Conservation (phyloP, 108 stramenopile species). For the Parietichytrium sp. region DNA sequence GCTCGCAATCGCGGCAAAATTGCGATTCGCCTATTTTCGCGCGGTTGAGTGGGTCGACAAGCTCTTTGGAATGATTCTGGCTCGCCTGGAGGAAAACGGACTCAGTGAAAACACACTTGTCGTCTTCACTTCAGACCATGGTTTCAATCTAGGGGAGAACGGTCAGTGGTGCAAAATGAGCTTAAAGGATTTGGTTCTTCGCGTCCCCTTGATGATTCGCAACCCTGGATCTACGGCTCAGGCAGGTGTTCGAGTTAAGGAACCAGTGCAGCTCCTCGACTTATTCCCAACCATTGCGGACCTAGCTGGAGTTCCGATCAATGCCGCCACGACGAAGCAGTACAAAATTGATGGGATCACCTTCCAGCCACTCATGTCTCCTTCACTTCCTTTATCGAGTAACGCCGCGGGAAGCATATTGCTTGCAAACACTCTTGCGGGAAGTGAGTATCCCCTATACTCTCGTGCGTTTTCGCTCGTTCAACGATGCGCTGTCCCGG, state of each 20-base stretch:
- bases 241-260: background rate
- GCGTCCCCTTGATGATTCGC: background rate
- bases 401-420: background rate
- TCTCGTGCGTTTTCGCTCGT: background rate
- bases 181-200: background rate
- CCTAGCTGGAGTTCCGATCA: background rate
- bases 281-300: background rate
- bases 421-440: background rate
- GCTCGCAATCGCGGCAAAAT: background rate
- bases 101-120: conserved; percentile 5
- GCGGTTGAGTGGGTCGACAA: conserved; percentile 12
- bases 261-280: conserved; percentile 12
- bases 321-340: background rate
- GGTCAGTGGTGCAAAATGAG: conserved; percentile 36
- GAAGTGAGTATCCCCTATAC: background rate
- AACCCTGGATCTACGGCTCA: background rate
- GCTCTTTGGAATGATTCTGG: background rate
- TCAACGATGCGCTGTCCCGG: background rate
- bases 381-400: no score
- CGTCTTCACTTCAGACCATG: conserved; percentile 24
- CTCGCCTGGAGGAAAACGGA: background rate
- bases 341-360: background rate
- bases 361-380: background rate
- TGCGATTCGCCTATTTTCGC: background rate
- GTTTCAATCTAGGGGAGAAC: conserved; percentile 5